Evolutionary conservation across 306 rosid species (phyloP).

Genomic region (Prunus mume): DNA sequence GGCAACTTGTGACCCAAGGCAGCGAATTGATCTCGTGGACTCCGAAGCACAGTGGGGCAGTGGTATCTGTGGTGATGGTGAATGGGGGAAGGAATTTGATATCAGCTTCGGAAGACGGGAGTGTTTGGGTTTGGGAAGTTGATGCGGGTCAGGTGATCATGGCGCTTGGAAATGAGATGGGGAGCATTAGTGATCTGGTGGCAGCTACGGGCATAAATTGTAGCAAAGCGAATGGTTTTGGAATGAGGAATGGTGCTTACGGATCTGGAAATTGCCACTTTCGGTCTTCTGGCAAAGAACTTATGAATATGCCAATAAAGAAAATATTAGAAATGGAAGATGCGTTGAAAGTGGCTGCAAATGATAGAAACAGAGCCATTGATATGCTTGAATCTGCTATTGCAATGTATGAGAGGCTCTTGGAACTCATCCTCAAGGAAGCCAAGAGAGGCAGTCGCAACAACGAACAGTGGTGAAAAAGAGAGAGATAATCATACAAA

Average conservation of each 20-base stretch:
- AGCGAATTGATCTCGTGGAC: constrained; percentile 30
- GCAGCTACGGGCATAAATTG: constrained; percentile 21
- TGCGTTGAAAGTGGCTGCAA: constrained; percentile 9
- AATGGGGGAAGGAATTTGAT: constrained; percentile 52
- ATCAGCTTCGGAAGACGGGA: constrained; percentile 73
- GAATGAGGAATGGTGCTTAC: not conserved
- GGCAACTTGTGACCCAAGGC: not conserved
- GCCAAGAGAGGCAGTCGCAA: constrained; percentile 27
- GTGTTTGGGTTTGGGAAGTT: constrained; percentile 55
- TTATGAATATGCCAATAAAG: constrained; percentile 27
- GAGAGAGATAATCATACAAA: not conserved
- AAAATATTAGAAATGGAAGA: constrained; percentile 36
- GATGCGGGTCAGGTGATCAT: constrained; percentile 36
- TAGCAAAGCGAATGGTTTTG: constrained; percentile 7
- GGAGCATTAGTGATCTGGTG: constrained; percentile 53
- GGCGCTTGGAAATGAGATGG: constrained; percentile 34
- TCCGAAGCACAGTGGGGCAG: constrained; percentile 34
- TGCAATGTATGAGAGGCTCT: constrained; percentile 53
- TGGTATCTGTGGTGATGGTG: constrained; percentile 42
- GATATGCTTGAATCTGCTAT: constrained; percentile 65
- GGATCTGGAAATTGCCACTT: not conserved
- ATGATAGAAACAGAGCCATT: constrained; percentile 53
- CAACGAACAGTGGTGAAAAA: not conserved
- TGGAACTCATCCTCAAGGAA: constrained; percentile 66
- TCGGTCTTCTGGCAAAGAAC: constrained; percentile 20